phyloP scores from a whole-genome alignment of 768 basidiomycete species.

The Termitomyces sp. region DNA sequence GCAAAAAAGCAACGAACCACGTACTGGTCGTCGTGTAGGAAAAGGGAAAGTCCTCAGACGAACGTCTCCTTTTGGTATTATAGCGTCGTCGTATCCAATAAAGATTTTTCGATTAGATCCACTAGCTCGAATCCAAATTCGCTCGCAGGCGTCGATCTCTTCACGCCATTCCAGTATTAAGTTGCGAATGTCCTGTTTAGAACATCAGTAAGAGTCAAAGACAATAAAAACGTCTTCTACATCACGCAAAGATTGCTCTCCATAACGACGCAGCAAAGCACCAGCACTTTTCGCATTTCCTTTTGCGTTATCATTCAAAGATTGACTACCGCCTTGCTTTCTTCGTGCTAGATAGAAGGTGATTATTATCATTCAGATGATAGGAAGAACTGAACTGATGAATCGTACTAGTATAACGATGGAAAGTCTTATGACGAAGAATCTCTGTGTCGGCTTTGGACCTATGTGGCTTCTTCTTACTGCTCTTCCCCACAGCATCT shows the following conservation, averaged over 20 bases:
- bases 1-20: slow-evolving; percentile 19
- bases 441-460: slow-evolving; percentile 79
- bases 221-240: slow-evolving; percentile 34
- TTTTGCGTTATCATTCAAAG: slow-evolving; percentile 87
- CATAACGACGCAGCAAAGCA: slow-evolving; percentile 88
- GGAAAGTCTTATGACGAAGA: slow-evolving; percentile 90
- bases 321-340: slow-evolving; percentile 96
- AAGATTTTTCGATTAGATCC: slow-evolving; percentile 85
- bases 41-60: slow-evolving; percentile 91
- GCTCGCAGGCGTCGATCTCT: slow-evolving; percentile 79
- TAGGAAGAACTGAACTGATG: neutral
- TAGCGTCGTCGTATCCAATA: slow-evolving; percentile 79
- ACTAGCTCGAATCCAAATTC: slow-evolving; percentile 89
- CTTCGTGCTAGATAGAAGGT: slow-evolving; percentile 61
- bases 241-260: slow-evolving; percentile 88
- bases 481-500: slow-evolving; percentile 30
- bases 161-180: slow-evolving; percentile 83
- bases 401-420: slow-evolving; percentile 91
- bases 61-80: slow-evolving; percentile 73
- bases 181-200: slow-evolving; percentile 76
- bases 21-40: slow-evolving; percentile 89
- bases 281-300: slow-evolving; percentile 92
- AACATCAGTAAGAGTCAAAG: neutral
- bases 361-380: slow-evolving; percentile 6
- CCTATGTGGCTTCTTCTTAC: slow-evolving; percentile 53